These are phyloP conservation scores for Calophaca sinica DNA, from an alignment of 306 rosid genomes.

Conservation along the genomic window DNA sequence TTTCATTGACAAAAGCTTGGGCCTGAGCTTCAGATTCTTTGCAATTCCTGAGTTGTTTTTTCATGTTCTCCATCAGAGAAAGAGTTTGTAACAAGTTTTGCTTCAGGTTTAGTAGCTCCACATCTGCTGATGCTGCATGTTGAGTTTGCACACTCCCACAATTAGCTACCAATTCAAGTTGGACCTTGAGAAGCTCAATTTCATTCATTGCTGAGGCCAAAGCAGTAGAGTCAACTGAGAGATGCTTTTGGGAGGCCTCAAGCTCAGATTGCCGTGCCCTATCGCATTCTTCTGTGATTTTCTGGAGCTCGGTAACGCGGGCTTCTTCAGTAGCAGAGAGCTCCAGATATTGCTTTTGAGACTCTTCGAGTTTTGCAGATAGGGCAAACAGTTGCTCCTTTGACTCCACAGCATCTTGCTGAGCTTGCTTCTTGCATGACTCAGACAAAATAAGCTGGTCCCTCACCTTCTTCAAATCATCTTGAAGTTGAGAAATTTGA, in stretches of 20 bases:
- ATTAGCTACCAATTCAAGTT: slow-evolving; percentile 67
- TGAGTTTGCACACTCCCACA: slow-evolving; percentile 60
- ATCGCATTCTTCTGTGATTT: slow-evolving; percentile 59
- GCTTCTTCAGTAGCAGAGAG: slow-evolving; percentile 65
- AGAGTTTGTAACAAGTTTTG: slow-evolving; percentile 69
- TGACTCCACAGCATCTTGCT: slow-evolving; percentile 73
- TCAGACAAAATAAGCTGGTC: slow-evolving; percentile 68
- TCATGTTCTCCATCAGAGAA: slow-evolving; percentile 69
- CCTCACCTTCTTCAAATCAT: slow-evolving; percentile 70
- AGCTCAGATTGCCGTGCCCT: slow-evolving; percentile 63
- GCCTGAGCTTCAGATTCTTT: slow-evolving; percentile 77
- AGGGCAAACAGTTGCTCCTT: slow-evolving; percentile 60
- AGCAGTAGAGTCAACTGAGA: slow-evolving; percentile 60
- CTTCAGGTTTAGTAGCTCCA: slow-evolving; percentile 72
- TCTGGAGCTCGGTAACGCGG: slow-evolving; percentile 60
- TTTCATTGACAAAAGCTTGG: slow-evolving; percentile 59
- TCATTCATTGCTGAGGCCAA: slow-evolving; percentile 69
- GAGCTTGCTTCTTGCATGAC: slow-evolving; percentile 76
- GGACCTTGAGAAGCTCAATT: slow-evolving; percentile 71
- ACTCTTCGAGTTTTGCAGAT: slow-evolving; percentile 73
- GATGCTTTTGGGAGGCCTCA: slow-evolving; percentile 62
- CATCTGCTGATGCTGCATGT: slow-evolving; percentile 54
- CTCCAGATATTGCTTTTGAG: slow-evolving; percentile 66
- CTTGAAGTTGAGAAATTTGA: slow-evolving; percentile 81
- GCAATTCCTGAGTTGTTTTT: slow-evolving; percentile 58